These are phyloP conservation scores for Linum lewisii DNA, from an alignment of 345 rosid genomes.

Conservation along the genomic window DNA sequence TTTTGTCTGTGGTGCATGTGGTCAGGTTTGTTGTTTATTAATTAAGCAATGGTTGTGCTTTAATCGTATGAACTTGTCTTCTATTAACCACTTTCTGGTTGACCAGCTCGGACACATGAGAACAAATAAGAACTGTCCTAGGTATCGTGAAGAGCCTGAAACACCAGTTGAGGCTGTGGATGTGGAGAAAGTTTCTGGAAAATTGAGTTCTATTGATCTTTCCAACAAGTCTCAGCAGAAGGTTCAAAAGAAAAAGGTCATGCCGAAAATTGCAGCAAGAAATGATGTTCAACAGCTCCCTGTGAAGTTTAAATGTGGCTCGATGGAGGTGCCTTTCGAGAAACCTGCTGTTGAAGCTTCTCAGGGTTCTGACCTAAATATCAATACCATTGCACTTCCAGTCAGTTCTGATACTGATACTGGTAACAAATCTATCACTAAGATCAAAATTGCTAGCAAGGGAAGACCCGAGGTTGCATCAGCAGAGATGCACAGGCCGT, in stretches of 20 bases:
- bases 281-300: conserved; percentile 40
- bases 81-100: conserved; percentile 12
- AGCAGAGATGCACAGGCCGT: conserved; percentile 21
- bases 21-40: conserved; percentile 49
- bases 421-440: conserved; percentile 41
- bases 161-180: conserved; percentile 41
- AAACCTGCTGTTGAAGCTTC: conserved; percentile 35
- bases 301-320: conserved; percentile 61
- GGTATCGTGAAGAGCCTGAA: conserved; percentile 76
- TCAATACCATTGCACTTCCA: conserved; percentile 26
- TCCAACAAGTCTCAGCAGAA: conserved; percentile 48
- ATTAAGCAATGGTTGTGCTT: neutral
- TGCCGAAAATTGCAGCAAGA: conserved; percentile 38
- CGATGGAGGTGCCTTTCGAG: conserved; percentile 43
- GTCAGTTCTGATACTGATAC: conserved; percentile 25
- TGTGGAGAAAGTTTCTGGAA: conserved; percentile 46
- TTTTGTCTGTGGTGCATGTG: conserved; percentile 93
- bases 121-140: conserved; percentile 96
- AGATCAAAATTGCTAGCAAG: conserved; percentile 64
- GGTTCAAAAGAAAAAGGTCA: conserved; percentile 45
- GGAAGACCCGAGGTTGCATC: conserved; percentile 47
- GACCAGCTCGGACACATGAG: conserved; percentile 97
- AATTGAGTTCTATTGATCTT: conserved; percentile 41
- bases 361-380: conserved; percentile 43
- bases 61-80: conserved; percentile 5